A percentile compares a stretch with the other conserved stretches of the same genome.
These are phyloP conservation scores for Panus rudis DNA, from an alignment of 768 basidiomycete genomes.

Conservation along the genomic window DNA sequence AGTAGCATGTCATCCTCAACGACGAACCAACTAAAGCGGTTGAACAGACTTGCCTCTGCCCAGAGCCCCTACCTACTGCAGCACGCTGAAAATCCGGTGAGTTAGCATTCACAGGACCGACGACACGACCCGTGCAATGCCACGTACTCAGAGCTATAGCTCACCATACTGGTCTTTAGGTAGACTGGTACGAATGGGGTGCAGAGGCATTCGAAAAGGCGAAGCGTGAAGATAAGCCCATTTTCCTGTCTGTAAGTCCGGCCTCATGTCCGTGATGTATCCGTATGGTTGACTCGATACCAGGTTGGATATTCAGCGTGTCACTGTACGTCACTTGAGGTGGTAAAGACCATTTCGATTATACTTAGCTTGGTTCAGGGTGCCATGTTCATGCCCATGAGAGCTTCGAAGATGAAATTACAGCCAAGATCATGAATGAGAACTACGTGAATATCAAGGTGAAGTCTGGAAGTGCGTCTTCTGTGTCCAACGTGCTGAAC, in stretches of 20 bases:
- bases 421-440: constrained; percentile 34
- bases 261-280: background rate
- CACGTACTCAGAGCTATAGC: background rate
- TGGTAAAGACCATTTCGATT: background rate
- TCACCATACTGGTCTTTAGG: constrained; percentile 11
- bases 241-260: constrained; percentile 27
- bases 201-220: constrained; percentile 22
- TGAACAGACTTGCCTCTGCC: constrained; percentile 13
- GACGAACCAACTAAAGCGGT: background rate
- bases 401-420: constrained; percentile 31
- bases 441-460: constrained; percentile 32
- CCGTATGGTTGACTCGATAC: background rate
- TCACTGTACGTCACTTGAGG: constrained; percentile 26
- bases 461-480: background rate
- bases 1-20: too few species aligned
- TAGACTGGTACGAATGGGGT: constrained; percentile 24
- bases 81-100: constrained; percentile 20
- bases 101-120: background rate
- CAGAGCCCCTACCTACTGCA: constrained; percentile 22
- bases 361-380: constrained; percentile 8
- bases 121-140: background rate
- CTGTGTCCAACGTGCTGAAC: background rate
- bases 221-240: constrained; percentile 20
- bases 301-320: constrained; percentile 36
- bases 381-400: constrained; percentile 26